phyloP scores from a whole-genome alignment of 129 eudicot species.

The Dittrichia graveolens region DNA sequence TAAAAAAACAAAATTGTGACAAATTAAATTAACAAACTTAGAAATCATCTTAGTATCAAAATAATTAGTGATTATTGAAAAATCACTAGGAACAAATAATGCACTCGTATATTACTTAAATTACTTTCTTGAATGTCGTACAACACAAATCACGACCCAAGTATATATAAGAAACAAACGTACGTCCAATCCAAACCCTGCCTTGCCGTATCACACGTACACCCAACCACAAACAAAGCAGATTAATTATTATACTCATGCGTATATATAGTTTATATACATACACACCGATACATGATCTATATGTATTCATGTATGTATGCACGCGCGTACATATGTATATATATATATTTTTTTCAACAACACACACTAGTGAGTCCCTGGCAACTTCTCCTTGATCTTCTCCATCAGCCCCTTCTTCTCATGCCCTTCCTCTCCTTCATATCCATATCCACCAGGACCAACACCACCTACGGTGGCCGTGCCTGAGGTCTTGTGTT shows the following conservation, averaged over 20 bases:
- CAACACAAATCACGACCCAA: conserved; percentile 2
- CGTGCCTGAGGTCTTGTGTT: conserved; percentile 1
- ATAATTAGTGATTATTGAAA: too few relatives aligned
- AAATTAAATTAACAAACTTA: too few relatives aligned
- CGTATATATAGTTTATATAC: neutral
- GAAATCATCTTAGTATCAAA: too few relatives aligned
- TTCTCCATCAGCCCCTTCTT: conserved; percentile 64
- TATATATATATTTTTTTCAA: neutral
- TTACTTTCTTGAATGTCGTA: too few relatives aligned
- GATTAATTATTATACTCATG: conserved; percentile 24
- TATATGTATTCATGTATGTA: neutral
- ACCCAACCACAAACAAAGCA: neutral
- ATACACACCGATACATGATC: neutral
- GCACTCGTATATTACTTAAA: too few relatives aligned
- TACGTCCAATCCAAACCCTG: neutral
- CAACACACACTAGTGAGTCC: conserved; percentile 30
- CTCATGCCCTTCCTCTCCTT: conserved; percentile 57
- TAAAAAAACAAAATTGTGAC: too few relatives aligned
- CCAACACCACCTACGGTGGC: conserved; percentile 15
- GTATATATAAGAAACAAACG: conserved; percentile 7
- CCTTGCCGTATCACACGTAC: conserved; percentile 10
- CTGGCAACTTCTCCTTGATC: conserved; percentile 77
- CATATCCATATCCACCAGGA: conserved; percentile 36
- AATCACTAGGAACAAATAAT: too few relatives aligned
- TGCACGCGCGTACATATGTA: too few relatives aligned